Conservation (phyloP, 345 rosid genomes). For the Boechera retrofracta region DNA sequence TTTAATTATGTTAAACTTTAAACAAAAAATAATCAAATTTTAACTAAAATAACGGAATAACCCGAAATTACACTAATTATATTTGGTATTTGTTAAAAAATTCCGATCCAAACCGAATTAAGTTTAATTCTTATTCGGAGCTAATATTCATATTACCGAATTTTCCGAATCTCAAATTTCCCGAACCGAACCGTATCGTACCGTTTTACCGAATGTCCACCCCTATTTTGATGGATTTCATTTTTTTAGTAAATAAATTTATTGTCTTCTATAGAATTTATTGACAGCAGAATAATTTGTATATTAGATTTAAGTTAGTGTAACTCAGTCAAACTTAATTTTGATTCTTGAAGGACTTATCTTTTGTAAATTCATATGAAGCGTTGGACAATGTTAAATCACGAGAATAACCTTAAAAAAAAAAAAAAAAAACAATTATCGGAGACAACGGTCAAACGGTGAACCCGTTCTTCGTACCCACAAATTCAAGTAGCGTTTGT, state of each 20-base stretch:
- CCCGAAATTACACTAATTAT: no score
- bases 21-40: no score
- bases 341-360: neutral
- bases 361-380: slow-evolving; percentile 8
- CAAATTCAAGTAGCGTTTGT: slow-evolving; percentile 48
- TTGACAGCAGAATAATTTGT: neutral
- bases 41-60: no score
- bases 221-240: neutral
- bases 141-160: no score
- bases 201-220: no score
- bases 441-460: slow-evolving; percentile 39
- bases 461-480: slow-evolving; percentile 43
- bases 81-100: no score
- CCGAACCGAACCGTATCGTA: no score
- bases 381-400: neutral
- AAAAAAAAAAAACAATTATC: neutral
- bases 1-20: no score
- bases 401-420: slow-evolving; percentile 3
- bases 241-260: neutral
- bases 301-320: neutral
- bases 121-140: no score
- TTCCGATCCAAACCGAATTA: no score
- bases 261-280: neutral
- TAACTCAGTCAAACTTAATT: neutral
- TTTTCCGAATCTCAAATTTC: no score